Evolutionary conservation across 352 stramenopile species (phyloP), one percentile per base, ranked within the genome.

Genomic region (Phytophthora pinifolia): DNA sequence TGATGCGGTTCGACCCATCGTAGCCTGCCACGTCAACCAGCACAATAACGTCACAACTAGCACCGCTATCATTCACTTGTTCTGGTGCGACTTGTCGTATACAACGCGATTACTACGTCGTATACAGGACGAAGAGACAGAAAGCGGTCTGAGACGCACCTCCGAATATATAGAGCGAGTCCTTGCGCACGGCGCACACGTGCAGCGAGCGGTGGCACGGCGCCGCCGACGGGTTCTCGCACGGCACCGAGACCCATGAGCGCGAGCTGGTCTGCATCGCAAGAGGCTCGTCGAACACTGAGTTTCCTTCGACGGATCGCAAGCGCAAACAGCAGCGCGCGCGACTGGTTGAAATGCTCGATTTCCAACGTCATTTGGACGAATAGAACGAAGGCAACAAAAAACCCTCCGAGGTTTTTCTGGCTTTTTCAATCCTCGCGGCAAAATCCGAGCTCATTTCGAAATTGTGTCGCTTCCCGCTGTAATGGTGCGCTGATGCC

Each of bases 121-220:
- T 46, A 39, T 39, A 22, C 22, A 27, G 22, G 3, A 27, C 20
- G 22, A 27, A 27, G 20, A 27, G 22, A 27, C 22, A 6, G 22
- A 5, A 27, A 27, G 22, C 22, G 22, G 2, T 5, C 22, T 5
- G 22, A 27, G 22, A 45, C 55, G 27, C 43, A 91, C 81, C 88
- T 60, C 88, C 89, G 57, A 97, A 97, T 27, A 97, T 82, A 59
- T 97, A 99, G 54, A 99, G 76, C 59, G 76, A 96, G 66, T 98
- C 80, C 39, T 95, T 90, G 54, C 79, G 82, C 15, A 96, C 73
- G 9, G 91, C 91, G 36, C 91, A 96, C 3, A 94, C 86, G 69
- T 99, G 96, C 29, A 99, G 74, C 46, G 93, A 98, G 27, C 96
- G 84, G 53, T 96, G 83, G 41, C 94, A 98, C 2, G 94, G 94